Conservation (phyloP, 257 asterid genomes). For the Fraxinus pennsylvanica region DNA sequence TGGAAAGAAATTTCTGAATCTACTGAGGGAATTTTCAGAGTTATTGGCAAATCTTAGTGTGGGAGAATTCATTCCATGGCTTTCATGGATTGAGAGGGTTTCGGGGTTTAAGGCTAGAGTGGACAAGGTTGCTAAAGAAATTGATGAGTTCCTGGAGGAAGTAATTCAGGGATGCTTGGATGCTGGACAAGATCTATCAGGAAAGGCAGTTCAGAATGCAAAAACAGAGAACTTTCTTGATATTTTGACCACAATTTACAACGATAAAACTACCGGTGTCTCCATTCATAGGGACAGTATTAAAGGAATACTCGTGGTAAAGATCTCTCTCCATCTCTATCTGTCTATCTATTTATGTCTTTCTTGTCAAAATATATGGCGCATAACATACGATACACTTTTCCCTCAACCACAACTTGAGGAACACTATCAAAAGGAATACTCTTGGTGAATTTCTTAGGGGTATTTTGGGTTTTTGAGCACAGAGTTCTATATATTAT, state of each 20-base stretch:
- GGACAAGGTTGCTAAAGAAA: background rate
- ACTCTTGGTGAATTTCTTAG: too few relatives aligned
- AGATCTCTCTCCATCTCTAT: background rate
- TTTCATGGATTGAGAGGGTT: constrained; percentile 31
- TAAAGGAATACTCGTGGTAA: constrained; percentile 4
- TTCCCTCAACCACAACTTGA: too few relatives aligned
- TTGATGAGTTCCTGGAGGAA: constrained; percentile 26
- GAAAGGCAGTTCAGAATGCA: background rate
- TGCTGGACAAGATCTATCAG: background rate
- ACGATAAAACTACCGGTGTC: background rate
- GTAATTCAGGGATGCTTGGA: constrained; percentile 18
- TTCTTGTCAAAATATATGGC: background rate
- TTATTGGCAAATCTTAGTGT: constrained; percentile 11
- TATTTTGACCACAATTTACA: background rate
- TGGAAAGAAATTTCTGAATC: constrained; percentile 11
- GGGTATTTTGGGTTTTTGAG: background rate
- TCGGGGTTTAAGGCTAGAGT: constrained; percentile 17
- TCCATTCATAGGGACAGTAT: constrained; percentile 3
- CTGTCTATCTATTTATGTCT: background rate
- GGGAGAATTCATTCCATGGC: constrained; percentile 35
- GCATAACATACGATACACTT: background rate
- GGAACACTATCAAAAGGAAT: too few relatives aligned
- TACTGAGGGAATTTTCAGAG: background rate
- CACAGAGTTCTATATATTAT: background rate
- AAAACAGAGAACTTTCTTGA: constrained; percentile 2